These are phyloP conservation scores for Moelleriella libera DNA, from an alignment of 2,329 filamentous ascomycete species.

Conservation along the genomic window DNA sequence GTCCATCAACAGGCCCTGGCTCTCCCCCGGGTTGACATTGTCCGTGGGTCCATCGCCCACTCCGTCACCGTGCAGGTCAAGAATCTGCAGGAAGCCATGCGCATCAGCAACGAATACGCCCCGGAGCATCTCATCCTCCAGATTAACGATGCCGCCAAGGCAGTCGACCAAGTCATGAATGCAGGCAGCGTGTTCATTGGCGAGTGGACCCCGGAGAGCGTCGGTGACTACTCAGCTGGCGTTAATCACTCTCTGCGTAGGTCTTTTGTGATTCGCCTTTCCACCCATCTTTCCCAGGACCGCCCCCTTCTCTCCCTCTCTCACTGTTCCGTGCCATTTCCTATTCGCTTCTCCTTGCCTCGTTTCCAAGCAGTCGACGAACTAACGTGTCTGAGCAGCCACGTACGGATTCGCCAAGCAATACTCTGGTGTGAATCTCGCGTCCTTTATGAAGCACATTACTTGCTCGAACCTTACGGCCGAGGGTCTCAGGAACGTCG, in stretches of 20 bases:
- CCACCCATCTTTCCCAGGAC: not conserved
- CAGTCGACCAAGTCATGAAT: constrained; percentile 73
- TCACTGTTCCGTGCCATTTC: not conserved
- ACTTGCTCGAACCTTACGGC: constrained; percentile 83
- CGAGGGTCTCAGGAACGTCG: constrained; percentile 74
- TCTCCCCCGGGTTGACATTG: constrained; percentile 83
- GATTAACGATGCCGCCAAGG: constrained; percentile 58
- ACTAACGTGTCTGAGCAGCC: constrained; percentile 33
- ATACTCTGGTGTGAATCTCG: constrained; percentile 93
- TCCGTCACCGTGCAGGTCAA: constrained; percentile 73
- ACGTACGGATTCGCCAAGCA: constrained; percentile 98
- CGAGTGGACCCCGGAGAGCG: constrained; percentile 92
- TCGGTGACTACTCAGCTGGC: constrained; percentile 94
- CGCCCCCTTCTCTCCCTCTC: not conserved
- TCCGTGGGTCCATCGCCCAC: constrained; percentile 79
- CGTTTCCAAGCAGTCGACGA: no score
- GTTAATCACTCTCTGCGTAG: constrained; percentile 95
- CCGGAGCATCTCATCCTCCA: constrained; percentile 95
- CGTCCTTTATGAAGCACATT: constrained; percentile 95
- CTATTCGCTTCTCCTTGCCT: no score
- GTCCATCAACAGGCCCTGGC: constrained; percentile 76
- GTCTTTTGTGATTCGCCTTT: constrained; percentile 21
- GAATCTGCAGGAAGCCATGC: constrained; percentile 59
- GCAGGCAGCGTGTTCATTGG: constrained; percentile 94
- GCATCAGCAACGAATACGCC: constrained; percentile 83